Evolutionary conservation across 2,329 filamentous ascomycete species (phyloP), one percentile per base, ranked within the genome.

Genomic region (Fusarium azukiicola): DNA sequence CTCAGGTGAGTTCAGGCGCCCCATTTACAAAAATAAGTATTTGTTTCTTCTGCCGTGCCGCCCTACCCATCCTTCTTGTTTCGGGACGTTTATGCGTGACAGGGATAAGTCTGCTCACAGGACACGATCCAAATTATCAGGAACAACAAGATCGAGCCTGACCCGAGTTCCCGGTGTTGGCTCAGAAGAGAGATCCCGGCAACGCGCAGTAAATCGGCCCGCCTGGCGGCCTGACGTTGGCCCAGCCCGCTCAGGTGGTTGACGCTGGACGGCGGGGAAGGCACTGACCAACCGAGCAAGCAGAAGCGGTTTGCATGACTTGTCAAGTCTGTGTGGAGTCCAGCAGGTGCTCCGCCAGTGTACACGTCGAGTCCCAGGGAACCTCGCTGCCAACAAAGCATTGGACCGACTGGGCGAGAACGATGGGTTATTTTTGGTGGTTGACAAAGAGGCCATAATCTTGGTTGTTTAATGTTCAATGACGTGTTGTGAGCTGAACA

Each of bases 251-350:
- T 61, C 36, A 61, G 56, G 9, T 23, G 27, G 36, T 61, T 61
- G 56, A 61, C 36, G 56, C 56, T 61, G 38, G 38, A 61, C 38
- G 21, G 56, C 21, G 56, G 36, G 38, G 56, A 27, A 42, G 4
- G 56, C 56, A 61, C 56, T 61, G 56, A 61, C 56, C 56, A 61
- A 61, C 36, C 56, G 56, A 19, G 36, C 56, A 23, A 61, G 56
- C 21, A 61, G n/a, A 42, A 40, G n/a, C 36, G n/a, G 56, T 61
- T 61, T 61, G 56, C 56, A 61, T 61, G 56, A 61, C 56, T 42
- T 61, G 56, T 40, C n/a, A 42, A 23, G 56, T 23, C 56, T n/a
- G 52, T 61, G 56, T 61, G 56, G 9, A 61, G 36, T 58, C 36
- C 19, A 36, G 32, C 36, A 58, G 38, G 36, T 36, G 9, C 56